Percentiles rank a stretch among this genome's conserved stretches.
These are phyloP conservation scores for Senna siamea DNA, from an alignment of 306 rosid genomes.

Conservation along the genomic window DNA sequence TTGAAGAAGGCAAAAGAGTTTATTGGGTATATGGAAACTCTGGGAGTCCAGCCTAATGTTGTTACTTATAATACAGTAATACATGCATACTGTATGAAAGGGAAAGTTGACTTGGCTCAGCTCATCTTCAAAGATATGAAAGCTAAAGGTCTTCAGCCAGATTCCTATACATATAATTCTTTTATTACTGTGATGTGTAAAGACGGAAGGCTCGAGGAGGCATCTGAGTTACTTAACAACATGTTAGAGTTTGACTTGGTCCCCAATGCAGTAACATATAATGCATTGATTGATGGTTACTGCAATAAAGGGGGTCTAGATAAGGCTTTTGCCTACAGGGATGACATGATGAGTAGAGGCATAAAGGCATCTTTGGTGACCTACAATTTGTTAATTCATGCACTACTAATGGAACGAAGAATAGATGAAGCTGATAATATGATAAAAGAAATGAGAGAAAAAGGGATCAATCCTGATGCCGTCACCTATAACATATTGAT, in stretches of 20 bases:
- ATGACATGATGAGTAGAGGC: conserved; percentile 75
- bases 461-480: conserved; percentile 64
- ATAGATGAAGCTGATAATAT: conserved; percentile 61
- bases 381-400: conserved; percentile 82
- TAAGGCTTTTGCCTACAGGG: conserved; percentile 65
- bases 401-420: conserved; percentile 70
- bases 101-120: conserved; percentile 58
- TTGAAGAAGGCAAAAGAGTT: conserved; percentile 77
- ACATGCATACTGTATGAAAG: conserved; percentile 63
- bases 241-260: conserved; percentile 60
- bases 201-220: conserved; percentile 67
- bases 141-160: conserved; percentile 63
- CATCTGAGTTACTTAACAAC: conserved; percentile 54
- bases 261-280: conserved; percentile 73
- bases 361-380: conserved; percentile 60
- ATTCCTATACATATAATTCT: conserved; percentile 68
- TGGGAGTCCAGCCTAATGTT: conserved; percentile 61
- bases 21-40: conserved; percentile 66
- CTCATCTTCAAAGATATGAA: conserved; percentile 55
- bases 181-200: conserved; percentile 71
- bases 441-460: conserved; percentile 66
- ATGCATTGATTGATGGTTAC: conserved; percentile 74
- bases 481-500: conserved; percentile 80
- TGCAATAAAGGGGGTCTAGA: conserved; percentile 75
- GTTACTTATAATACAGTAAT: conserved; percentile 79